phyloP scores from a whole-genome alignment of 345 rosid species.

The Nephelium lappaceum region DNA sequence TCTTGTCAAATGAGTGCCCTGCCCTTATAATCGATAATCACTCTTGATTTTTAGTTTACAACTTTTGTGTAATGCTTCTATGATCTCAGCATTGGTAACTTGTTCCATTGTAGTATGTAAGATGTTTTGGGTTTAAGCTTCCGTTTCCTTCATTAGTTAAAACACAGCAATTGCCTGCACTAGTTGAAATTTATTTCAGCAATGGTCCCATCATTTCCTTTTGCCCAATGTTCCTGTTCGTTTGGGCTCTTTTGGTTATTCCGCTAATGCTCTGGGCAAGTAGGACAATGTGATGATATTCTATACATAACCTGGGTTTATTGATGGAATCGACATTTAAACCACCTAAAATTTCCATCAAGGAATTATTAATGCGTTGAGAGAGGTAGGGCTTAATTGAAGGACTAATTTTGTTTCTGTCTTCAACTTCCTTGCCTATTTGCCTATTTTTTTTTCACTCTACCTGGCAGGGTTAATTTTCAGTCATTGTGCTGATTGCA shows the following conservation, averaged over 20 bases:
- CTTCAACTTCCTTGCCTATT: background rate
- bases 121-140: background rate
- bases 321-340: background rate
- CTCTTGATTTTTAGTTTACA: background rate
- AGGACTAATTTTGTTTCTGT: background rate
- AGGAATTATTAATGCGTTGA: background rate
- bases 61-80: background rate
- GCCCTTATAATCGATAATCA: background rate
- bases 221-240: background rate
- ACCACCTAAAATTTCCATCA: background rate
- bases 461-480: background rate
- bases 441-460: background rate
- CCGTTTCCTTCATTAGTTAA: background rate
- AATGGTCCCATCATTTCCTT: slow-evolving; percentile 3
- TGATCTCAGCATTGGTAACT: background rate
- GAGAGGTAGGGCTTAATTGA: background rate
- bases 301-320: background rate
- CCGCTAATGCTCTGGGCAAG: background rate
- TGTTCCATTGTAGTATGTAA: background rate
- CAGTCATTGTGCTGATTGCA: background rate
- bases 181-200: slow-evolving; percentile 1
- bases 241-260: slow-evolving; percentile 7
- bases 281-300: slow-evolving; percentile 1
- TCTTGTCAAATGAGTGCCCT: background rate
- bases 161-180: background rate